Percentiles rank a stretch among this genome's conserved stretches.
phyloP scores from a whole-genome alignment of 306 rosid genomes.

The Vigna radiata region DNA sequence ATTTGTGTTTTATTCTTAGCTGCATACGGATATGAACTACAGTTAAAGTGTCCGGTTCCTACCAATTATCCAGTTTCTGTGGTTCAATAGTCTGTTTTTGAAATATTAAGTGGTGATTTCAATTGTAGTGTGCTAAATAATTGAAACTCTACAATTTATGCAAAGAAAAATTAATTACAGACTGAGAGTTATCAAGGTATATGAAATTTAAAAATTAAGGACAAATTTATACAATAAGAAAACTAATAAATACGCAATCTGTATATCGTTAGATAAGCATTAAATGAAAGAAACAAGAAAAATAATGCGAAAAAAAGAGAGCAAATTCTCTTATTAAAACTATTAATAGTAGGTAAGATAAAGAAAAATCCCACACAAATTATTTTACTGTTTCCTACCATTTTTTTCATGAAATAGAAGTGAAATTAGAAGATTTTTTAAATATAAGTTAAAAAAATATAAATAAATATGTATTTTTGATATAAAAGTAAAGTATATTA shows the following conservation, averaged over 20 bases:
- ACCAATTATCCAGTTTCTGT: neutral
- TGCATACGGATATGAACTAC: neutral
- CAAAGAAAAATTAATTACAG: neutral
- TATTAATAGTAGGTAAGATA: neutral
- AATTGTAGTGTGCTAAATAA: neutral
- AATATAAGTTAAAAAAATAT: too few species aligned
- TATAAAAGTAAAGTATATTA: too few species aligned
- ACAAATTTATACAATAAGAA: neutral
- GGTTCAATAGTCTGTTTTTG: neutral
- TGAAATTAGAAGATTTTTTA: too few species aligned
- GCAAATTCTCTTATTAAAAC: neutral
- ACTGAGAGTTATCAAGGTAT: neutral
- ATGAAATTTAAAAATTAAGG: neutral
- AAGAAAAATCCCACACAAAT: too few species aligned
- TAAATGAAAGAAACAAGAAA: neutral
- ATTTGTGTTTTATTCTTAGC: neutral
- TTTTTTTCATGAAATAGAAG: too few species aligned
- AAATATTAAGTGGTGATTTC: neutral
- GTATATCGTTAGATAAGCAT: neutral
- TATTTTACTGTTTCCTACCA: too few species aligned
- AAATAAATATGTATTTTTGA: too few species aligned
- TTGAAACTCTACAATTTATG: neutral
- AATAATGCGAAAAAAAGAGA: neutral
- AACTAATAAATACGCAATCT: neutral
- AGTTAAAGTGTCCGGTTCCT: neutral